These are phyloP conservation scores for Diplocarpon rosae DNA, from an alignment of 2,329 filamentous ascomycete genomes.

Conservation along the genomic window DNA sequence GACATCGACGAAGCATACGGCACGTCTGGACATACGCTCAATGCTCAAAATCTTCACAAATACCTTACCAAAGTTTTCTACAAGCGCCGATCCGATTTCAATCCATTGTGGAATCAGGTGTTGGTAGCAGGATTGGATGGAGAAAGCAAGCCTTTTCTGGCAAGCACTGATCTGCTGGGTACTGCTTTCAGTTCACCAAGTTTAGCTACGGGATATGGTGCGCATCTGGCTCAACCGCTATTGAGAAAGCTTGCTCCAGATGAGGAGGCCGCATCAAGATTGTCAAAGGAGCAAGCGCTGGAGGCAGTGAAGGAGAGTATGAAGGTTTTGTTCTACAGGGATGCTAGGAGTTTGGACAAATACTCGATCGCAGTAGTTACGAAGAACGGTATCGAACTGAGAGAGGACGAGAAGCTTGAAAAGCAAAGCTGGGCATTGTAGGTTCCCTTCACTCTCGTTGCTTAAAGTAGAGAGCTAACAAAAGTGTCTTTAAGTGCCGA, in stretches of 20 bases:
- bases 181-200: constrained; percentile 84
- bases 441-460: constrained; percentile 8
- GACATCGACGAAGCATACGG: constrained; percentile 81
- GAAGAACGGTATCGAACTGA: constrained; percentile 76
- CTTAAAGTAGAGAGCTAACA: constrained; percentile 12
- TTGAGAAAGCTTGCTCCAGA: constrained; percentile 76
- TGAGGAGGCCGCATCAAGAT: constrained; percentile 60
- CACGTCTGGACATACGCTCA: constrained; percentile 46
- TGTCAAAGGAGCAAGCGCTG: constrained; percentile 70
- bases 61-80: constrained; percentile 96
- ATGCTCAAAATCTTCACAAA: constrained; percentile 89
- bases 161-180: constrained; percentile 81
- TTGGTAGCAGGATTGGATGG: constrained; percentile 83
- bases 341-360: constrained; percentile 81
- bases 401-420: constrained; percentile 79
- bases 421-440: constrained; percentile 91
- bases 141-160: constrained; percentile 74
- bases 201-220: constrained; percentile 86
- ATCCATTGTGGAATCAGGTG: constrained; percentile 94
- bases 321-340: constrained; percentile 97
- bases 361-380: constrained; percentile 89
- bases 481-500: constrained; percentile 47
- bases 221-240: constrained; percentile 86
- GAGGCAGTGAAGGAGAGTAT: constrained; percentile 82
- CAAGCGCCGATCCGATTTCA: constrained; percentile 86